Conservation (phyloP, 192 early-diverging fungal species). For the Coemansia sp. region DNA sequence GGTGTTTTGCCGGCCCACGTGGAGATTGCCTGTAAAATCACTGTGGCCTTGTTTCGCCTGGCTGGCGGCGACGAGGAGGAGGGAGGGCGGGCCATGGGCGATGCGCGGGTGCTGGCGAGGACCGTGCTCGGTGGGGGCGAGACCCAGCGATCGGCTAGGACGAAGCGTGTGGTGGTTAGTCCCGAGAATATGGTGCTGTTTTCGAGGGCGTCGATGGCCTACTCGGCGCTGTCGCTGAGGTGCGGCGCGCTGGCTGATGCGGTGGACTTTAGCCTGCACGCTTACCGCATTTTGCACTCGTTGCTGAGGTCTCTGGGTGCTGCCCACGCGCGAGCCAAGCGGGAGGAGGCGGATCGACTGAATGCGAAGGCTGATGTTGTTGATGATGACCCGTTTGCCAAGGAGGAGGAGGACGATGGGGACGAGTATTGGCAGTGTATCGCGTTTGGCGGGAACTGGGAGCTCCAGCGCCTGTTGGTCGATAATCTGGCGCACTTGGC, state of each 20-base stretch:
- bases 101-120: constrained; percentile 16
- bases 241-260: constrained; percentile 41
- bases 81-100: constrained; percentile 11
- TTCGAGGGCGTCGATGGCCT: constrained; percentile 21
- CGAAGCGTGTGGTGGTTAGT: constrained; percentile 7
- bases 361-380: not conserved
- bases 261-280: constrained; percentile 39
- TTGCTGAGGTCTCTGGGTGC: constrained; percentile 26
- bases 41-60: constrained; percentile 25
- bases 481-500: constrained; percentile 33
- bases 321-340: constrained; percentile 7
- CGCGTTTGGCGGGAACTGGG: constrained; percentile 39
- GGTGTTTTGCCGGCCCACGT: constrained; percentile 34
- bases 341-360: not conserved
- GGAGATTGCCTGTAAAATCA: constrained; percentile 22
- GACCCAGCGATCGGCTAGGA: not conserved
- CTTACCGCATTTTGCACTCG: constrained; percentile 40
- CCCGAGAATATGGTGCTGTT: constrained; percentile 33
- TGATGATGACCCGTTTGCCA: constrained; percentile 40
- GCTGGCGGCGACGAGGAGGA: constrained; percentile 18
- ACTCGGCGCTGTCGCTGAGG: constrained; percentile 37
- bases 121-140: constrained; percentile 7
- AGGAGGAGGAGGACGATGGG: not conserved
- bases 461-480: constrained; percentile 40
- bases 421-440: constrained; percentile 22